Evolutionary conservation across 169 alveolate species (phyloP).

Genomic region (Plasmodium knowlesi): DNA sequence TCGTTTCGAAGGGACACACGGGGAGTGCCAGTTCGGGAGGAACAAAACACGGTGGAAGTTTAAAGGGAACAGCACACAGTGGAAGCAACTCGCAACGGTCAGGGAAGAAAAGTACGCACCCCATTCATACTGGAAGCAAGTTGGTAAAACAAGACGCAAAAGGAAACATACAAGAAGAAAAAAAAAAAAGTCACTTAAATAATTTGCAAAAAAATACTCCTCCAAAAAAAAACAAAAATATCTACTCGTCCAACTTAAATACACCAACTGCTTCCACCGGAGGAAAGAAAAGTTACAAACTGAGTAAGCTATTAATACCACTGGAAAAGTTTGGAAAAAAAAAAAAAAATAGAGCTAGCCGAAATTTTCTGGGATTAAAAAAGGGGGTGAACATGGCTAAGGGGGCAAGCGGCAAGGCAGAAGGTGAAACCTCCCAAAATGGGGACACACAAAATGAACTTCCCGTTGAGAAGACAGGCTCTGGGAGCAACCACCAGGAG

Average conservation of each 20-base stretch:
- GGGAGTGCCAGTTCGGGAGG: constrained; percentile 2
- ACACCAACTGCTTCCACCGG: not conserved
- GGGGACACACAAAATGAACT: not conserved
- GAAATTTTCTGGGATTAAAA: constrained; percentile 11
- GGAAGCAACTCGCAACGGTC: constrained; percentile 9
- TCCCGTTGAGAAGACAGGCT: not conserved
- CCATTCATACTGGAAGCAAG: not conserved
- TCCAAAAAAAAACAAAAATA: constrained; percentile 8
- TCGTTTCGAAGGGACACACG: constrained; percentile 3
- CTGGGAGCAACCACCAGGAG: not conserved
- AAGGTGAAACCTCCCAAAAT: not conserved
- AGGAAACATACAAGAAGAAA: not conserved
- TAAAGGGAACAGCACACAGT: constrained; percentile 14
- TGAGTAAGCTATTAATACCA: constrained; percentile 29
- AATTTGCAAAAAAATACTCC: constrained; percentile 1
- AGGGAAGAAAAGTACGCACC: not conserved
- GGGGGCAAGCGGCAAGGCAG: not conserved
- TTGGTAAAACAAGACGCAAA: constrained; percentile 11
- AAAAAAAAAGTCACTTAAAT: not conserved
- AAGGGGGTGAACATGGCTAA: constrained; percentile 2
- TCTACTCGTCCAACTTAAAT: constrained; percentile 1
- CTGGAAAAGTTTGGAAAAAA: constrained; percentile 35
- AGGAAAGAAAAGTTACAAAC: constrained; percentile 30
- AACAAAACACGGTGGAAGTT: constrained; percentile 4
- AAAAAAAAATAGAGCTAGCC: constrained; percentile 32